Percentiles rank a stretch among this genome's conserved stretches.
These are phyloP conservation scores for Phytophthora constricta DNA, from an alignment of 352 stramenopile genomes.

Conservation along the genomic window DNA sequence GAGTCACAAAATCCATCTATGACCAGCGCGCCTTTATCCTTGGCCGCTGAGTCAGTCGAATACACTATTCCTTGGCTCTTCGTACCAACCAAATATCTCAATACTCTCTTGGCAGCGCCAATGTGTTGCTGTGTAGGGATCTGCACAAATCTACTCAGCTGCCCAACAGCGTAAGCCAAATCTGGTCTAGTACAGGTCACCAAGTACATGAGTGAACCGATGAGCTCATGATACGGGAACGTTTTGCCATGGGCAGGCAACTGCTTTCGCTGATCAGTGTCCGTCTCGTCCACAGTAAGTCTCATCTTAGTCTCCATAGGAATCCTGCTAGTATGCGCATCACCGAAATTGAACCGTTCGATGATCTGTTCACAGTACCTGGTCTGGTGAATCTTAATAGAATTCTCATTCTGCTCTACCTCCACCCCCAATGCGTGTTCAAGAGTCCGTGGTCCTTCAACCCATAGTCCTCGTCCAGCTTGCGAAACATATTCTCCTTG, in stretches of 20 bases:
- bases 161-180: not conserved
- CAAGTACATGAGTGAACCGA: not conserved
- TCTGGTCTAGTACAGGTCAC: not conserved
- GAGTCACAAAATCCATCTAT: not conserved
- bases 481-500: constrained; percentile 27
- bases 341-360: constrained; percentile 12
- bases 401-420: constrained; percentile 9
- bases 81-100: not conserved
- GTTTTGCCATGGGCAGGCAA: not conserved
- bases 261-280: constrained; percentile 6
- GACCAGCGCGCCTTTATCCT: not conserved
- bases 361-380: constrained; percentile 19
- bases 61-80: not conserved
- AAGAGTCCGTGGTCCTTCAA: constrained; percentile 35
- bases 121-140: not conserved
- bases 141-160: not conserved
- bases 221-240: constrained; percentile 16
- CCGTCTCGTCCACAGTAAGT: constrained; percentile 5
- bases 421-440: constrained; percentile 18
- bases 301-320: constrained; percentile 17
- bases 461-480: constrained; percentile 23
- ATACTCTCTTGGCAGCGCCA: not conserved
- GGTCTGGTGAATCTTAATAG: constrained; percentile 17
- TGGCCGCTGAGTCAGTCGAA: not conserved
- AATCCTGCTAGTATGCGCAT: constrained; percentile 8